Percentiles rank a stretch among this genome's conserved stretches.
phyloP scores from a whole-genome alignment of 495 filamentous ascomycete genomes.

The Penicillium subrubescens region DNA sequence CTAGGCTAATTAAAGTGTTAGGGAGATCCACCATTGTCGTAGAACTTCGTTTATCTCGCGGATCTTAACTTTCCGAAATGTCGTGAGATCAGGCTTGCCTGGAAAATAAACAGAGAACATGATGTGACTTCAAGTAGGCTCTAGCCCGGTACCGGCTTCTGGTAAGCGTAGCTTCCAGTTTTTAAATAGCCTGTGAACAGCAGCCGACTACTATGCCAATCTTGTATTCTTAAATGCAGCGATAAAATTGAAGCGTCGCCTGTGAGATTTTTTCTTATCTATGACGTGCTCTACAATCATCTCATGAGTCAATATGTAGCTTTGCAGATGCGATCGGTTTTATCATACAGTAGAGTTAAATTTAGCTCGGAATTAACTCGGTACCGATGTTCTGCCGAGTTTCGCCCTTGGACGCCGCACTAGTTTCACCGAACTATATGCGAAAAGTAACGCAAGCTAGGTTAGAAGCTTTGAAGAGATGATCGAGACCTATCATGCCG shows the following conservation, averaged over 20 bases:
- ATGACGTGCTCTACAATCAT: neutral
- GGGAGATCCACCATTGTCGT: constrained; percentile 1
- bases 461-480: neutral
- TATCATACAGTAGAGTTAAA: neutral
- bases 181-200: neutral
- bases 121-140: neutral
- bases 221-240: neutral
- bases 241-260: neutral
- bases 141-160: neutral
- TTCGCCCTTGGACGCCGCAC: neutral
- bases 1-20: neutral
- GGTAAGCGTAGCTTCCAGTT: neutral
- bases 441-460: neutral
- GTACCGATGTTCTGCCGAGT: constrained; percentile 19
- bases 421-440: constrained; percentile 8
- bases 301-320: neutral
- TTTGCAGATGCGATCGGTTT: constrained; percentile 4
- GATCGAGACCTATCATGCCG: neutral
- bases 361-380: constrained; percentile 16
- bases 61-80: constrained; percentile 1
- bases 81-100: neutral
- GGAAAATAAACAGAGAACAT: neutral
- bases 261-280: neutral
- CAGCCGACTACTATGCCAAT: neutral
- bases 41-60: neutral